A percentile compares a stretch with the other conserved stretches of the same genome.
Evolutionary conservation across 495 filamentous ascomycete genomes (phyloP).

Genomic region (Aspergillus sclerotiicarbonarius): DNA sequence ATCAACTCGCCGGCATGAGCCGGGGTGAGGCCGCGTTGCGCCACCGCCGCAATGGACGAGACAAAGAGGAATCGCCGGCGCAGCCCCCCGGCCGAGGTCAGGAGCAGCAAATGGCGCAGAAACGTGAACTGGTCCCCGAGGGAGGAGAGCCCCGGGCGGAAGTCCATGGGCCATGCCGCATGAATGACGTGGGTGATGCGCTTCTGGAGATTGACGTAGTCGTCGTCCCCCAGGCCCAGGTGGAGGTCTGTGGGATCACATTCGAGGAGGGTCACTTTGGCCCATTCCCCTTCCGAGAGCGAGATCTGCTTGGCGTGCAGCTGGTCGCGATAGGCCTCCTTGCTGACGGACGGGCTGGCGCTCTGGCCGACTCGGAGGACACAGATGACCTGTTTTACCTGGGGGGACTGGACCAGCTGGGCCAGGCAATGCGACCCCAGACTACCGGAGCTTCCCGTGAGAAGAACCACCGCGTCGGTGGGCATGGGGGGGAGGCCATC

Average conservation of each 20-base stretch:
- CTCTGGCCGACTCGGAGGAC: not conserved
- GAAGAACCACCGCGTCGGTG: constrained; percentile 21
- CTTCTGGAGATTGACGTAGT: constrained; percentile 10
- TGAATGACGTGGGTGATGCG: constrained; percentile 39
- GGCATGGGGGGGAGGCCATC: not conserved
- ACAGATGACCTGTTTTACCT: not conserved
- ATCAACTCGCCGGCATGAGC: constrained; percentile 10
- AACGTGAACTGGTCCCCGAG: constrained; percentile 32
- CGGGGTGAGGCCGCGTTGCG: constrained; percentile 6
- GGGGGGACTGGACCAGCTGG: constrained; percentile 6
- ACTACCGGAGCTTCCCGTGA: constrained; percentile 34
- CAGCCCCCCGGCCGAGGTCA: constrained; percentile 6
- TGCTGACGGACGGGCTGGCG: not conserved
- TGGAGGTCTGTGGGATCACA: not conserved
- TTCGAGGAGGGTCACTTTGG: not conserved
- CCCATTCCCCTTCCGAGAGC: not conserved
- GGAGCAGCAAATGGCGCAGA: constrained; percentile 28
- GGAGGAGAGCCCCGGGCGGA: constrained; percentile 24
- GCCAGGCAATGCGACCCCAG: constrained; percentile 29
- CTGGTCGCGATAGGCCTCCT: not conserved
- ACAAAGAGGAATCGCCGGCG: constrained; percentile 18
- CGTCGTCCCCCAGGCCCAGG: not conserved
- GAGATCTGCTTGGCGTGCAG: not conserved
- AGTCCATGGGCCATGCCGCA: constrained; percentile 42
- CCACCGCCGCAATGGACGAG: constrained; percentile 21